Conservation (phyloP, 2,329 filamentous ascomycete species). For the Ceratocystiopsis sp. region DNA sequence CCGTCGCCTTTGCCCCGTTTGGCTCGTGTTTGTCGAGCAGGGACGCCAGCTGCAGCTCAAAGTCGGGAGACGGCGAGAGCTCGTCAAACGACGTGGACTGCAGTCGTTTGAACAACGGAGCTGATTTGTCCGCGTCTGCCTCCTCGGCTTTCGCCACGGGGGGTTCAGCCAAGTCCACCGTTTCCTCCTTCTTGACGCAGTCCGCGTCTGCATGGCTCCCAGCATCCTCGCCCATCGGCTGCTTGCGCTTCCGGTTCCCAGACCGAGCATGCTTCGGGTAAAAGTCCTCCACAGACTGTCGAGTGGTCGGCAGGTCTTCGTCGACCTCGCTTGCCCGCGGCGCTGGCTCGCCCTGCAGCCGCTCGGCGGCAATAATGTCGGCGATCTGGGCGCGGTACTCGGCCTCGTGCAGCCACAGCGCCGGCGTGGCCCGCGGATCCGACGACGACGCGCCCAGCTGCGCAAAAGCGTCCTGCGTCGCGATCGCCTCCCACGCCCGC, state of each 20-base stretch:
- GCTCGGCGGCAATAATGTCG: slow-evolving; percentile 34
- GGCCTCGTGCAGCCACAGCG: slow-evolving; percentile 84
- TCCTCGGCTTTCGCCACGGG: too few relatives aligned
- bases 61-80: slow-evolving; percentile 2
- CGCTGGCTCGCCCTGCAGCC: slow-evolving; percentile 38
- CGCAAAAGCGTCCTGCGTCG: slow-evolving; percentile 65
- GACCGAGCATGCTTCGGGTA: slow-evolving; percentile 33
- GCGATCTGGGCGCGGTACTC: slow-evolving; percentile 55
- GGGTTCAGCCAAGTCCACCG: too few relatives aligned
- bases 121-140: too few relatives aligned
- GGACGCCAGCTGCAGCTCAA: slow-evolving; percentile 2
- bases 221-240: too few relatives aligned
- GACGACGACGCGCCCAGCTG: slow-evolving; percentile 80
- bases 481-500: slow-evolving; percentile 45
- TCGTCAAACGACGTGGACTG: not conserved
- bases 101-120: too few relatives aligned
- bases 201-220: too few relatives aligned
- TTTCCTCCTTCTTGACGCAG: too few relatives aligned
- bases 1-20: too few relatives aligned
- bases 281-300: slow-evolving; percentile 77
- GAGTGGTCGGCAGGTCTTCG: slow-evolving; percentile 50
- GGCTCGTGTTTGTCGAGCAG: not conserved
- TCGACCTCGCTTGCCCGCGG: slow-evolving; percentile 41
- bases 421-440: slow-evolving; percentile 51
- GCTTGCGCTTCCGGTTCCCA: slow-evolving; percentile 2